Base-by-base conservation (phyloP, 257 asterid species). In the Capsicum rhomboideum region DNA sequence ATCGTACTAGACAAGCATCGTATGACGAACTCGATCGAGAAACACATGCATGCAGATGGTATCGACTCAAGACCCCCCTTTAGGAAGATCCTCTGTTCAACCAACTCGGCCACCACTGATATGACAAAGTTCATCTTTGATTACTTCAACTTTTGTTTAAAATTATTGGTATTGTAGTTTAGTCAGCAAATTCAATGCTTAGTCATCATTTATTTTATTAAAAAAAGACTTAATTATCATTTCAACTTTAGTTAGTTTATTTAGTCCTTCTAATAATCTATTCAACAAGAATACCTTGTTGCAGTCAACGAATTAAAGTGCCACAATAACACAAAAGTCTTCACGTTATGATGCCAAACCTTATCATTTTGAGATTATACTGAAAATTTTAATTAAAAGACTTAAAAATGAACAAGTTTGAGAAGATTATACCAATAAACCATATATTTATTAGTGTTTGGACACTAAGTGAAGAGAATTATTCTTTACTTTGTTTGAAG, bases 21-120 rank as follows among this genome's bases (percentile, higher is more conserved):
- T 21, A 13, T 0, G 6, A 13, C 10, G 31, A 59, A 0, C 9
- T 59, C 12, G 16, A 59, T 59, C 6, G 2, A 13, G 3, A 49
- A 49, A 49, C 1, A 3, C 0, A 1, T 49, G 0, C 0, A 1
- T 49, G 0, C 5, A 49, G 54, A 1, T 49, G 16, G 2, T 46
- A 10, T 46, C 13, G 2, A 46, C 4, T 10, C 13, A 46, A 3
- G 2, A 46, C 1, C 4, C 13, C 10, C 7, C 44, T 46, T 46
- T 10, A 46, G 5, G 52, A n/a, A 10, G 14, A 46, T 46, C 10
- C 3, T 0, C 14, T 46, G 16, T 14, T 46, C 14, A 46, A 46
- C 4, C 52, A 46, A 46, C 16, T 49, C 13, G 13, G 0, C 52
- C 4, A 10, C 13, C 14, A 56, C 6, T 2, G n/a, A 28, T 28